Evolutionary conservation across 495 filamentous ascomycete genomes (phyloP).

Genomic region (Articulospora tetracladia): DNA sequence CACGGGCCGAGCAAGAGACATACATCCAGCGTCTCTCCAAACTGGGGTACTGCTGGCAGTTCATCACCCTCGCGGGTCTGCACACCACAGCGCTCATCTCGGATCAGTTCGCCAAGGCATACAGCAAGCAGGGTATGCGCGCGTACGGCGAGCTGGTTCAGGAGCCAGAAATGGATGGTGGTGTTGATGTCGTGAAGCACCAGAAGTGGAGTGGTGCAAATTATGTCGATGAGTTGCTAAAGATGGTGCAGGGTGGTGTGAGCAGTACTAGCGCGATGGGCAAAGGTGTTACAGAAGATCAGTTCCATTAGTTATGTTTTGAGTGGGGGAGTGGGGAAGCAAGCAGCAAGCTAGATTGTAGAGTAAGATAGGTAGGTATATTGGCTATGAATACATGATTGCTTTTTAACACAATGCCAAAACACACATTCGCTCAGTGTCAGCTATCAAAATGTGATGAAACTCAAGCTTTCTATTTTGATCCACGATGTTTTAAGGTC

Average conservation of each 20-base stretch:
- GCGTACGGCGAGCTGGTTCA: constrained; percentile 96
- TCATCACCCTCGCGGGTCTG: constrained; percentile 97
- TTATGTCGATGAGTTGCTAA: constrained; percentile 89
- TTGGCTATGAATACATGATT: not conserved
- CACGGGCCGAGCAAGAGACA: constrained; percentile 87
- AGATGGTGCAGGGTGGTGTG: constrained; percentile 95
- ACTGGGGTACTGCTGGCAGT: constrained; percentile 98
- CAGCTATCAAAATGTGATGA: no score
- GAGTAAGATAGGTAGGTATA: not conserved
- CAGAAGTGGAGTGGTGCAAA: constrained; percentile 98
- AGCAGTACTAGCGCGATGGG: constrained; percentile 93
- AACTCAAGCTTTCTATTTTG: no score
- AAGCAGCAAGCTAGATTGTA: not conserved
- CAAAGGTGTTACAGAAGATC: constrained; percentile 95
- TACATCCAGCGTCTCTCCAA: constrained; percentile 86
- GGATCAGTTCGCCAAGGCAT: constrained; percentile 83
- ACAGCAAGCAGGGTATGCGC: constrained; percentile 79
- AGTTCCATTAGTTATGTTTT: constrained; percentile 55
- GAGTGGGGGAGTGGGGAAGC: not conserved
- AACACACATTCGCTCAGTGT: no score
- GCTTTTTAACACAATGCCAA: no score
- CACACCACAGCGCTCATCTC: constrained; percentile 92
- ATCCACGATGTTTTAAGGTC: no score
- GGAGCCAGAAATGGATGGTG: constrained; percentile 90
- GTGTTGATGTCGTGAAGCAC: constrained; percentile 93